phyloP scores from a whole-genome alignment of 345 rosid species.

The Pistacia integerrima region DNA sequence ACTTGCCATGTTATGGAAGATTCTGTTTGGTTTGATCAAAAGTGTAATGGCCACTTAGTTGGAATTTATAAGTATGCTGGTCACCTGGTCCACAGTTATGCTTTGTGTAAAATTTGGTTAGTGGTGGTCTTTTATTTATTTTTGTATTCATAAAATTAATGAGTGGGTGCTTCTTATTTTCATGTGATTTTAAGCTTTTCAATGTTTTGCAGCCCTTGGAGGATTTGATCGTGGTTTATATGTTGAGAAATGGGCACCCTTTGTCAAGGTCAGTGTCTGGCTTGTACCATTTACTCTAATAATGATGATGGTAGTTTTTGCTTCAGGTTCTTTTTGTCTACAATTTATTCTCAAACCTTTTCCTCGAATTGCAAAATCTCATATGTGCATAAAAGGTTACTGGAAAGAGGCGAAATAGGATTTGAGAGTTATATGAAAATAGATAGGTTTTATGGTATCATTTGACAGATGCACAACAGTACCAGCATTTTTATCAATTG shows the following conservation, averaged over 20 bases:
- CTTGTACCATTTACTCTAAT: constrained; percentile 7
- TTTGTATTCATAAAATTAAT: background rate
- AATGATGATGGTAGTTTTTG: background rate
- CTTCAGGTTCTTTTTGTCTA: background rate
- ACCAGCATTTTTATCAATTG: too few species aligned
- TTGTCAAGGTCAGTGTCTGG: constrained; percentile 60
- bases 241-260: constrained; percentile 96
- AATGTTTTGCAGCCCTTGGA: constrained; percentile 68
- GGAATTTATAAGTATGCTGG: constrained; percentile 9
- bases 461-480: background rate
- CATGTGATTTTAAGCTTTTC: constrained; percentile 4
- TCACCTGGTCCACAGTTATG: constrained; percentile 11
- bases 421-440: background rate
- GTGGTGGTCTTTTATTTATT: too few species aligned
- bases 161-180: background rate
- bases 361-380: background rate
- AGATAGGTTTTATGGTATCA: background rate
- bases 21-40: constrained; percentile 7
- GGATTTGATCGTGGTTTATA: constrained; percentile 75
- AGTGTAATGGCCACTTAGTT: background rate
- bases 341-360: background rate
- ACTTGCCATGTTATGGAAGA: background rate
- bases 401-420: background rate
- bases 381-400: background rate
- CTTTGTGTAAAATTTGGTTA: background rate